A percentile compares a stretch with the other conserved stretches of the same genome.
Evolutionary conservation across 768 basidiomycete species (phyloP).

Genomic region (Lactarius akahatsu): DNA sequence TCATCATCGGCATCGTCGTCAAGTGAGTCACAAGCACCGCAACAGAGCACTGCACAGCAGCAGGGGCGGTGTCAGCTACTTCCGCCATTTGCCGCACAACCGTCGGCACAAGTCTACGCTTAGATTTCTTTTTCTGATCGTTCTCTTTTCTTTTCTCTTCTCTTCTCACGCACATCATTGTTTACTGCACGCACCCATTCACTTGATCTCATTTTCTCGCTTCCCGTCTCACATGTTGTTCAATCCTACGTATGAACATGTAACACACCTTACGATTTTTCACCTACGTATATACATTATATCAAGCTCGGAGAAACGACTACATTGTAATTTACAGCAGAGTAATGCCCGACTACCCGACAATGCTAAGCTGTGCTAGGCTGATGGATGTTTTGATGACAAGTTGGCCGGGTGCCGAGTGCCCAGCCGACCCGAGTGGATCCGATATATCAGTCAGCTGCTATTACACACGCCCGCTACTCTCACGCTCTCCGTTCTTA

Average conservation of each 20-base stretch:
- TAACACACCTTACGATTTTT: not conserved
- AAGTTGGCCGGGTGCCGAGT: not conserved
- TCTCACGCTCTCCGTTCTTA: not conserved
- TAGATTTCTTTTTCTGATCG: conserved; percentile 13
- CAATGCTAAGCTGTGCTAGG: not conserved
- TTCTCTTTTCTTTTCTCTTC: not conserved
- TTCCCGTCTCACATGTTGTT: not conserved
- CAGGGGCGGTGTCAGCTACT: conserved; percentile 22
- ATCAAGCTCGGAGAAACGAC: not conserved
- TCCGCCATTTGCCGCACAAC: conserved; percentile 23
- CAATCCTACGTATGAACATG: not conserved
- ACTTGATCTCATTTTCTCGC: not conserved
- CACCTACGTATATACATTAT: not conserved
- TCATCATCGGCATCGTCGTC: conserved; percentile 6
- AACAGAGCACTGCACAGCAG: conserved; percentile 18
- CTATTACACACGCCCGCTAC: not conserved
- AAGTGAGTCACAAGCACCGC: conserved; percentile 6
- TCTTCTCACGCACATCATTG: not conserved
- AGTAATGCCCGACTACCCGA: not conserved
- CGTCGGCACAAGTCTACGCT: conserved; percentile 21
- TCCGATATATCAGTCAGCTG: not conserved
- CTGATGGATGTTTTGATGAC: not conserved
- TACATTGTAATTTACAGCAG: not conserved
- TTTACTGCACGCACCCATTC: conserved; percentile 7
- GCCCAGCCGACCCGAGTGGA: not conserved